Conservation (phyloP, 1,139 yeast species). For the Yamadazyma dushanensis region DNA sequence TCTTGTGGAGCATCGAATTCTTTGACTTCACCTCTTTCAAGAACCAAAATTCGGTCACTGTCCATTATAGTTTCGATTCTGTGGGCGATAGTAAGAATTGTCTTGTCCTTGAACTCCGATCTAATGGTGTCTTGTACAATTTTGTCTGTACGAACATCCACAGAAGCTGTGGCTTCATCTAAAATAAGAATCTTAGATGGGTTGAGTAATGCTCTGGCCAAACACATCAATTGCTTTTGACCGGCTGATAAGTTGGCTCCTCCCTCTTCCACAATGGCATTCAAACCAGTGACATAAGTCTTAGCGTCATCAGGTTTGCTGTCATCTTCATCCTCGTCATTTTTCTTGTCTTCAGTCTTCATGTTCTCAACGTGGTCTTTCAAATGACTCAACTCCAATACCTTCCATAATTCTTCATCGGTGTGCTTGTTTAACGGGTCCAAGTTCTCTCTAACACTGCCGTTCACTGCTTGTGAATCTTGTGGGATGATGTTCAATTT, state of each 20-base stretch:
- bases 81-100: slow-evolving; percentile 39
- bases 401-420: slow-evolving; percentile 35
- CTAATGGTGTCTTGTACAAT: slow-evolving; percentile 37
- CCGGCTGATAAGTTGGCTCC: slow-evolving; percentile 40
- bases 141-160: slow-evolving; percentile 38
- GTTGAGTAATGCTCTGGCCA: slow-evolving; percentile 37
- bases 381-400: slow-evolving; percentile 35
- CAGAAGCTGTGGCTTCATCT: slow-evolving; percentile 42
- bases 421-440: slow-evolving; percentile 32
- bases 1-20: slow-evolving; percentile 39
- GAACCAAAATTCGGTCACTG: slow-evolving; percentile 33
- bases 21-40: slow-evolving; percentile 31
- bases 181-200: slow-evolving; percentile 32
- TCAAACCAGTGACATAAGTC: slow-evolving; percentile 11
- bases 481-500: slow-evolving; percentile 40
- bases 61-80: slow-evolving; percentile 37
- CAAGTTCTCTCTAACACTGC: slow-evolving; percentile 35
- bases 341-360: slow-evolving; percentile 27
- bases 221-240: slow-evolving; percentile 37
- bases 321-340: slow-evolving; percentile 22
- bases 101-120: slow-evolving; percentile 30
- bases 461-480: slow-evolving; percentile 38
- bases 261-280: slow-evolving; percentile 24
- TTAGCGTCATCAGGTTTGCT: slow-evolving; percentile 2
- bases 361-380: slow-evolving; percentile 31